Base-by-base conservation (phyloP, 176 grass and related monocot genomes). In the Eleusine coracana region DNA sequence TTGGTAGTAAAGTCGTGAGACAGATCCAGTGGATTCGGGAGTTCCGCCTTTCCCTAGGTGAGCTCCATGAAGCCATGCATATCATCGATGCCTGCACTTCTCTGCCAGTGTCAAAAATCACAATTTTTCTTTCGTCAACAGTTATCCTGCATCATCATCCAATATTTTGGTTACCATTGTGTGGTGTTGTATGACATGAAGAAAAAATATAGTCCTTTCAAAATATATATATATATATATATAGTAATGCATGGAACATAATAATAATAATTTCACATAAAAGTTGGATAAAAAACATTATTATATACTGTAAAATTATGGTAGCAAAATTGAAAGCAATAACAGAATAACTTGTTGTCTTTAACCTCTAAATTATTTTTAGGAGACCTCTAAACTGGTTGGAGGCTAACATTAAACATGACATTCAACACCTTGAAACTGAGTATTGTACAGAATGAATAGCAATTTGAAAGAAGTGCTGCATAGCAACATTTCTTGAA, bases 101-200 rank as follows among this genome's bases (percentile, higher is more conserved):
- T n/a, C 44, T 62, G 44, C 89, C 89, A 78, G 81, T 91, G 66
- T 91, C 89, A 74, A 88, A 91, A 73, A 88, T 82, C 23, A 73
- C 58, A 14, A 88, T 82, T 50, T 82, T 88, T 15, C 82, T 75
- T 74, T 78, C 29, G 31, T 88, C 76, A 66, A 91, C 11, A 64
- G 70, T 82, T 67, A 91, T 84, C 82, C 89, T 91, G 67, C 82
- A 91, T 56, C 11, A 73, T n/a, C n/a, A 64, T 73, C 28, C 56
- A 66, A 73, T 28, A 17, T 34, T 28, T 83, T 7, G 12, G 81
- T 51, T 29, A 52, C 70, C 23, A 48, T 28, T 7, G 10, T 78
- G 44, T 28, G 15, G 23, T 18, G 56, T 42, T 64, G 15, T 34
- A 78, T 66, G 15, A 27, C 58, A 46, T 4, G 59, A 20, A 77